phyloP scores from a whole-genome alignment of 1,139 yeast species.

The Pichia sp. region DNA sequence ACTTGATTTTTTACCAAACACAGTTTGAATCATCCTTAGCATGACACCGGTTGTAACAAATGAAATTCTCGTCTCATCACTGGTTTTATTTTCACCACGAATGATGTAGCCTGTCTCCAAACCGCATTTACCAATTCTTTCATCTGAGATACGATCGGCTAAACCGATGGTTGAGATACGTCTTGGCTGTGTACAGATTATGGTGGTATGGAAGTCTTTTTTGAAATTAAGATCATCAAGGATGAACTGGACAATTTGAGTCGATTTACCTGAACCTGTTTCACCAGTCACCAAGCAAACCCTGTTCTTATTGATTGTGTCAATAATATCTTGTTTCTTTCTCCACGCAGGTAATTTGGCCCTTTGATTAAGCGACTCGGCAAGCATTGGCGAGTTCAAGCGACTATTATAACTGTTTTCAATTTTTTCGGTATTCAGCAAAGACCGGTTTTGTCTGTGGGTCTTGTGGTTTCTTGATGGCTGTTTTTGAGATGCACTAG shows the following conservation, averaged over 20 bases:
- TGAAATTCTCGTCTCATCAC: conserved; percentile 53
- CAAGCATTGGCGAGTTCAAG: conserved; percentile 20
- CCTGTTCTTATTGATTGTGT: conserved; percentile 47
- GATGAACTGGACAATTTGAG: conserved; percentile 86
- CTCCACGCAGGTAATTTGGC: conserved; percentile 75
- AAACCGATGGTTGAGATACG: conserved; percentile 92
- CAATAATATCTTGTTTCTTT: conserved; percentile 47
- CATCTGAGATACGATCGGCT: conserved; percentile 88
- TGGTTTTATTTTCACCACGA: conserved; percentile 77
- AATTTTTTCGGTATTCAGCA: conserved; percentile 17
- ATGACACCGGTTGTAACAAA: conserved; percentile 93
- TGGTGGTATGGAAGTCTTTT: conserved; percentile 45
- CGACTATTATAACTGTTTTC: conserved; percentile 19
- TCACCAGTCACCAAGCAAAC: conserved; percentile 88
- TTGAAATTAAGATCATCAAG: conserved; percentile 49
- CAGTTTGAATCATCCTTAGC: conserved; percentile 69
- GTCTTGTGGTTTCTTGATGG: not conserved
- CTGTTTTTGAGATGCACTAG: not conserved
- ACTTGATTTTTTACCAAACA: conserved; percentile 16
- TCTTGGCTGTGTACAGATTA: conserved; percentile 91
- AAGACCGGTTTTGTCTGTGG: too few species aligned
- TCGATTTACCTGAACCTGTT: conserved; percentile 94
- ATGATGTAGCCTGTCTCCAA: conserved; percentile 81
- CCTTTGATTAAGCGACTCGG: conserved; percentile 37
- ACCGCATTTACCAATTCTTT: conserved; percentile 63